Evolutionary conservation across 2,329 filamentous ascomycete species (phyloP).

Genomic region (Cercospora zeae-maydis): DNA sequence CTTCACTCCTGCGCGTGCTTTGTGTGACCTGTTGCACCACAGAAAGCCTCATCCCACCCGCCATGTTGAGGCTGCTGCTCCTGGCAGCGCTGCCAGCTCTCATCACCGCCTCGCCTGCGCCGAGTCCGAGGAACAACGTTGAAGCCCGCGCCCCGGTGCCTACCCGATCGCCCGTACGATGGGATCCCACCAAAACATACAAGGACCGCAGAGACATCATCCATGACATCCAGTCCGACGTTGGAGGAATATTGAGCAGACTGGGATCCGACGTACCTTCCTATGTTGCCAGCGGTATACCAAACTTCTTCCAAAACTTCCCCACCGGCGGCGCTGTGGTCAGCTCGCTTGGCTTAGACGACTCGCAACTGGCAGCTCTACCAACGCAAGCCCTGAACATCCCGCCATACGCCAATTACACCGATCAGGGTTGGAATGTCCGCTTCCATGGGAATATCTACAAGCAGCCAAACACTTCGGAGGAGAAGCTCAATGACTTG

Average conservation of each 20-base stretch:
- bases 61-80: slow-evolving; percentile 25
- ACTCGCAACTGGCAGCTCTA: slow-evolving; percentile 56
- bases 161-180: slow-evolving; percentile 45
- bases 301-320: slow-evolving; percentile 65
- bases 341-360: slow-evolving; percentile 58
- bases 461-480: slow-evolving; percentile 67
- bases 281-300: slow-evolving; percentile 60
- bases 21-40: not conserved
- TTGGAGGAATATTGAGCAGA: slow-evolving; percentile 42
- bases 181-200: slow-evolving; percentile 42
- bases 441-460: slow-evolving; percentile 77
- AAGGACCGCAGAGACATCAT: slow-evolving; percentile 50
- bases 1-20: too few relatives aligned
- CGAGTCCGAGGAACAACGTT: slow-evolving; percentile 15
- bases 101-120: slow-evolving; percentile 27
- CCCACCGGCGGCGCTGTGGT: slow-evolving; percentile 57
- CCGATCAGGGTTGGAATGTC: slow-evolving; percentile 70
- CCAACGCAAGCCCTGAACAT: slow-evolving; percentile 70
- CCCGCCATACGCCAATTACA: slow-evolving; percentile 69
- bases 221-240: slow-evolving; percentile 46
- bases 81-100: slow-evolving; percentile 30
- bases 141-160: slow-evolving; percentile 43
- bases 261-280: slow-evolving; percentile 57
- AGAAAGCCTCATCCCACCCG: not conserved
- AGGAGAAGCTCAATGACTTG: slow-evolving; percentile 62